Evolutionary conservation across 192 early-diverging fungal genomes (phyloP), one percentile per base, ranked within the genome.

Genomic region (Geranomyces variabilis): DNA sequence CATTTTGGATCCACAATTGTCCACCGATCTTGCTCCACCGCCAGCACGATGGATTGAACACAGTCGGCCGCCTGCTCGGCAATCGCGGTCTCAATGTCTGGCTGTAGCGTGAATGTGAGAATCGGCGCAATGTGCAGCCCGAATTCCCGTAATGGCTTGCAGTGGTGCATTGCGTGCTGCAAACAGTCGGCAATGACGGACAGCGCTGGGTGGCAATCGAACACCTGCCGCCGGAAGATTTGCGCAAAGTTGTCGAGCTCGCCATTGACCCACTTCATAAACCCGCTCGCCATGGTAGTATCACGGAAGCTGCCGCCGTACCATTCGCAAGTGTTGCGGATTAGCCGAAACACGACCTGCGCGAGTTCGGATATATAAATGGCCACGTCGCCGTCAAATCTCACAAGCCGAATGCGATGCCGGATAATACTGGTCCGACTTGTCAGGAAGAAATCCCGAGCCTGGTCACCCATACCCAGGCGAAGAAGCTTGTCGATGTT

Each of bases 271-370:
- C 96, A 99, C 12, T 91, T 94, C 29, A 99, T 89, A 67, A 99
- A 90, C 13, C 94, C 89, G 21, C 94, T 95, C 1, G 93, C 84
- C 93, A 99, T 93, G 46, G 85, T 85, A 41, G 92, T 85, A 67
- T 96, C 91, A 22, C 89, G 87, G 72, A 99, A 99, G 2, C 94
- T 90, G 36, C 82, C 87, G 57, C 89, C 83, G 77, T 94, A 99
- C 97, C 97, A 99, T 66, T 97, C 93, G 69, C 93, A 96, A 0
- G 97, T 98, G 75, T 95, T 97, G 71, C 91, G 88, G 73, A 98
- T 92, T 53, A 96, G 78, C 12, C 91, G 84, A 74, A 99, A 99
- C 31, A 93, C 90, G 29, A 97, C 88, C 47, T 95, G 80, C 0
- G 94, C 90, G 49, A 95, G 83, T 75, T 94, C 67, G 12, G 60